Evolutionary conservation across 495 filamentous ascomycete species (phyloP).

Genomic region (Podospora conica): DNA sequence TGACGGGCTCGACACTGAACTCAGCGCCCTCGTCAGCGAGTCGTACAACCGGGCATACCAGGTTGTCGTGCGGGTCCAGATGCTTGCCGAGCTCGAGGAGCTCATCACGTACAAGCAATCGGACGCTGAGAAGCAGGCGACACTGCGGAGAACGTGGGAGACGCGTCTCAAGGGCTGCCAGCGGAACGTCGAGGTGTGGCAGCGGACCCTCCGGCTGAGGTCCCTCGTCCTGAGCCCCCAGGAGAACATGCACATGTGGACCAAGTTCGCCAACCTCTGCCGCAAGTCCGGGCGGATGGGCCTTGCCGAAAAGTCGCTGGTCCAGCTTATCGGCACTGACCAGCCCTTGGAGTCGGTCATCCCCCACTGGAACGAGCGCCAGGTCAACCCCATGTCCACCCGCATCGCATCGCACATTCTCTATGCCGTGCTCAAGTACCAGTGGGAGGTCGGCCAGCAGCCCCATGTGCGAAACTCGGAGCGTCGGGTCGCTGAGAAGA

Average conservation of each 20-base stretch:
- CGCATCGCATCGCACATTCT: conserved; percentile 68
- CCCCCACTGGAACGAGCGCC: conserved; percentile 49
- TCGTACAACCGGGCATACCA: conserved; percentile 95
- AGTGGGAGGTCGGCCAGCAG: conserved; percentile 72
- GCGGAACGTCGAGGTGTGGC: conserved; percentile 96
- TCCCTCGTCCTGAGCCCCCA: conserved; percentile 82
- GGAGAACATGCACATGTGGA: conserved; percentile 97
- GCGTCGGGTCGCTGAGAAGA: conserved; percentile 45
- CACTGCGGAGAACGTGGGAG: conserved; percentile 91
- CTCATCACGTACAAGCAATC: conserved; percentile 97
- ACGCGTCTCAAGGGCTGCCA: conserved; percentile 91
- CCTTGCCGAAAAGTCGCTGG: conserved; percentile 92
- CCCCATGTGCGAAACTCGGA: conserved; percentile 32
- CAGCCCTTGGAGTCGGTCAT: conserved; percentile 58
- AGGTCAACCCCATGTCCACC: conserved; percentile 24
- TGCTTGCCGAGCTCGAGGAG: conserved; percentile 97
- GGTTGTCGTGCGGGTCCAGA: conserved; percentile 93
- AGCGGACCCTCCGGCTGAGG: conserved; percentile 92
- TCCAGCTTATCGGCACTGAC: conserved; percentile 54
- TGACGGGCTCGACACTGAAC: conserved; percentile 88
- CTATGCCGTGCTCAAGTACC: conserved; percentile 90
- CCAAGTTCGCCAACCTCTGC: conserved; percentile 97
- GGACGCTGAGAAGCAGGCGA: conserved; percentile 78
- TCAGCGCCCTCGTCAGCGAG: conserved; percentile 90
- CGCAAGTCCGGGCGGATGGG: conserved; percentile 92